Percentiles rank a stretch among this genome's conserved stretches.
Conservation (phyloP, 1,284 basidiomycete genomes). For the Cutaneotrichosporon sp. region DNA sequence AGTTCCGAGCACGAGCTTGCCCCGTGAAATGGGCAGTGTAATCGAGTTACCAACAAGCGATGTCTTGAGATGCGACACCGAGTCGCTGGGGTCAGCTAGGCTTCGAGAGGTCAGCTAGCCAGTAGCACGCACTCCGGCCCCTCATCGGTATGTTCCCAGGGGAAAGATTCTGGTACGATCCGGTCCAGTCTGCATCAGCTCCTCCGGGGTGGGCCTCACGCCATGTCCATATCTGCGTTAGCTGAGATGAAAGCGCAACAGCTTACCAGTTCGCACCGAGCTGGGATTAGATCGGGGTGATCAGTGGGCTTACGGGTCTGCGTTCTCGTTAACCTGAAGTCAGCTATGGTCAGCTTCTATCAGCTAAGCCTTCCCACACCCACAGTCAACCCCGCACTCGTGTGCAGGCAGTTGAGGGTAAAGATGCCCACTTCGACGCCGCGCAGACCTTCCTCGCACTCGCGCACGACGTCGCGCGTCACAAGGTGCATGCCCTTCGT, state of each 20-base stretch:
- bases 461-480: slow-evolving; percentile 69
- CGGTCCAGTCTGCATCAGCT: slow-evolving; percentile 60
- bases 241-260: slow-evolving; percentile 1
- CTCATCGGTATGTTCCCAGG: slow-evolving; percentile 87
- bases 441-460: slow-evolving; percentile 72
- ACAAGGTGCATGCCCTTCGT: slow-evolving; percentile 73
- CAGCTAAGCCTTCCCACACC: slow-evolving; percentile 56
- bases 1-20: slow-evolving; percentile 76
- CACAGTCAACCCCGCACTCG: slow-evolving; percentile 80
- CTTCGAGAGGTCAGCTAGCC: too few species aligned
- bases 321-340: slow-evolving; percentile 49
- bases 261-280: slow-evolving; percentile 14
- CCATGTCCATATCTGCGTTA: slow-evolving; percentile 56
- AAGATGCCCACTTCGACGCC: slow-evolving; percentile 63
- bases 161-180: slow-evolving; percentile 80
- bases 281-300: slow-evolving; percentile 10
- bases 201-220: slow-evolving; percentile 18
- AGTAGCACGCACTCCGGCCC: slow-evolving; percentile 70
- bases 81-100: slow-evolving; percentile 43
- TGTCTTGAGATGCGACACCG: slow-evolving; percentile 85
- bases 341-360: background rate
- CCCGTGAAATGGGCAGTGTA: slow-evolving; percentile 80
- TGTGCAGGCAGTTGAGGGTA: slow-evolving; percentile 71
- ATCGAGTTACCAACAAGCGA: slow-evolving; percentile 77
- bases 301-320: slow-evolving; percentile 38